Evolutionary conservation across 164 flowering plant species (phyloP).

Genomic region (Hamamelis virginiana): DNA sequence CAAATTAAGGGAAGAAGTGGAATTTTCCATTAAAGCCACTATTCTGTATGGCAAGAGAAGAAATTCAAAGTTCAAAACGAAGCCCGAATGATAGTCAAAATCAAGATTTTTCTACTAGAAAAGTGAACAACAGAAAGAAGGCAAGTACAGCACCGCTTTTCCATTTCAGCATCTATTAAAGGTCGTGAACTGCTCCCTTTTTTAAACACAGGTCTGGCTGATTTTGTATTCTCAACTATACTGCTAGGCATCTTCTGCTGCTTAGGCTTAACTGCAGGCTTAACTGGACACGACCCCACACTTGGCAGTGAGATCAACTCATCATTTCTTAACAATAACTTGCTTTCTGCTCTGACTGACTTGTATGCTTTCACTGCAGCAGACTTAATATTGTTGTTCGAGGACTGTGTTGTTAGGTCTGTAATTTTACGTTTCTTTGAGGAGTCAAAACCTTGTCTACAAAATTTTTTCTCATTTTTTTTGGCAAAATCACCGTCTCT

Average conservation of each 20-base stretch:
- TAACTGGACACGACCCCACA: conserved; percentile 2
- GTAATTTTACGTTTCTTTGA: conserved; percentile 1
- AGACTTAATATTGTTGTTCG: not conserved
- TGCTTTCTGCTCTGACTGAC: conserved; percentile 9
- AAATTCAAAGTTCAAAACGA: not conserved
- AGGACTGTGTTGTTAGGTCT: not conserved
- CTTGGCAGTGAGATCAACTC: conserved; percentile 5
- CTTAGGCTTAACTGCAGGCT: conserved; percentile 14
- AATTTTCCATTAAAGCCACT: conserved; percentile 29
- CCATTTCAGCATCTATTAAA: conserved; percentile 31
- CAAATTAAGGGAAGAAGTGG: conserved; percentile 38
- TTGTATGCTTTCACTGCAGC: not conserved
- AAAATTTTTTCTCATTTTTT: conserved; percentile 3
- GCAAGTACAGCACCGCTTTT: conserved; percentile 35
- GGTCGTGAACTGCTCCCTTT: conserved; percentile 13
- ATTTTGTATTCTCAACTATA: conserved; percentile 12
- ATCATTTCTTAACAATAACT: conserved; percentile 5
- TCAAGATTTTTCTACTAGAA: not conserved
- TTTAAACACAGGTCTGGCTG: conserved; percentile 11
- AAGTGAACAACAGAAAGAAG: not conserved
- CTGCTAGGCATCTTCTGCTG: not conserved
- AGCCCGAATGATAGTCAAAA: not conserved
- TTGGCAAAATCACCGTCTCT: not conserved
- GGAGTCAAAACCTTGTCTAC: not conserved
- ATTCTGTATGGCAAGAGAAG: conserved; percentile 39